phyloP scores from a whole-genome alignment of 169 alveolate genomes.

The Hepatocystis sp. region DNA sequence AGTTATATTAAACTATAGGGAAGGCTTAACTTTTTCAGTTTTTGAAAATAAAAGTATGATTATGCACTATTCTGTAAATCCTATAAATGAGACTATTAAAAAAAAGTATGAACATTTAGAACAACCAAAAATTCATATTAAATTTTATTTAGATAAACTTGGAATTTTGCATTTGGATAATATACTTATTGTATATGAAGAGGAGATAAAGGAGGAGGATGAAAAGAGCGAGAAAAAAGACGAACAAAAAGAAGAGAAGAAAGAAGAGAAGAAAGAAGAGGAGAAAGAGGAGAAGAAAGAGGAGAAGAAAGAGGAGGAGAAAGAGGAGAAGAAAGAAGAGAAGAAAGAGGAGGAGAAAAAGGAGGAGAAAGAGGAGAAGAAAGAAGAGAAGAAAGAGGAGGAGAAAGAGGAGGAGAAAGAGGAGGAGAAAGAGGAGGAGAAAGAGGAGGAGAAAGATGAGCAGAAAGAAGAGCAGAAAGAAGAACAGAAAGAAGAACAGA shows the following conservation, averaged over 20 bases:
- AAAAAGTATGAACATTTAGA: slow-evolving; percentile 27
- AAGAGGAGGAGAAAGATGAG: background rate
- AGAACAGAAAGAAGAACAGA: background rate
- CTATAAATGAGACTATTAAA: slow-evolving; percentile 27
- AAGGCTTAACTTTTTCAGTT: slow-evolving; percentile 45
- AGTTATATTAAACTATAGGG: slow-evolving; percentile 42
- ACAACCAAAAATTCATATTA: slow-evolving; percentile 28
- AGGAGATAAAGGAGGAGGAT: slow-evolving; percentile 18
- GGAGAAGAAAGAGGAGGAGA: slow-evolving; percentile 16
- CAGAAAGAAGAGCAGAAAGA: background rate
- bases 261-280: slow-evolving; percentile 8
- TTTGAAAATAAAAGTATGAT: slow-evolving; percentile 62
- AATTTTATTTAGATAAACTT: slow-evolving; percentile 46
- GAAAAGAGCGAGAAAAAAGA: background rate
- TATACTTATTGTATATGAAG: slow-evolving; percentile 32
- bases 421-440: background rate
- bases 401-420: background rate
- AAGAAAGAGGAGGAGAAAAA: background rate
- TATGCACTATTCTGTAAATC: slow-evolving; percentile 11
- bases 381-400: background rate
- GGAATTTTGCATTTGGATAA: slow-evolving; percentile 40
- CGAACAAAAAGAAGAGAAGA: slow-evolving; percentile 1
- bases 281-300: slow-evolving; percentile 7
- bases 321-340: slow-evolving; percentile 6
- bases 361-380: slow-evolving; percentile 5